phyloP scores from a whole-genome alignment of 495 filamentous ascomycete species.

The Stereocaulon alpinum region DNA sequence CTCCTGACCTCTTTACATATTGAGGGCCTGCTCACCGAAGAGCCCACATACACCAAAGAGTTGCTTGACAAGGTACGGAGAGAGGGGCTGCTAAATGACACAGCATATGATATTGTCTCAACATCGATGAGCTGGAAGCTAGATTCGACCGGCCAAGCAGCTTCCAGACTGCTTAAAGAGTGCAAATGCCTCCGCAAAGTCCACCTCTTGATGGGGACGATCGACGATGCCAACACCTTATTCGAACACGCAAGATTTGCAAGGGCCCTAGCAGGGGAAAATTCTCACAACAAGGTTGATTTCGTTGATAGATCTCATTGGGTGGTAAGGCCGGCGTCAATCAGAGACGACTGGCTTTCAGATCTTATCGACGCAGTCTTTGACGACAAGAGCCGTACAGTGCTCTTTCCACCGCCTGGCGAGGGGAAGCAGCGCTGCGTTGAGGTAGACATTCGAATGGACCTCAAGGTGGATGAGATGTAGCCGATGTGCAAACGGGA shows the following conservation, averaged over 20 bases:
- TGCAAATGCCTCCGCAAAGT: neutral
- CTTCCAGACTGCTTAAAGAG: neutral
- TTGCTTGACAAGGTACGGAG: neutral
- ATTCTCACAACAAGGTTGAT: neutral
- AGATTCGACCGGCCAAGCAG: neutral
- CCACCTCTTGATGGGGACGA: neutral
- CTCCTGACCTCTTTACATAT: neutral
- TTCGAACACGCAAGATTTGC: neutral
- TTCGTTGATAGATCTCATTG: neutral
- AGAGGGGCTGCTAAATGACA: neutral
- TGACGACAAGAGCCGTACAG: neutral
- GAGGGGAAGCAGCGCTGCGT: neutral
- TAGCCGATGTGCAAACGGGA: neutral
- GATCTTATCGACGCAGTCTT: neutral
- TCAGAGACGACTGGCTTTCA: neutral
- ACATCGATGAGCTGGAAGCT: fast-evolving
- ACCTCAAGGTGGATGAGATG: neutral
- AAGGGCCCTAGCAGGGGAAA: neutral
- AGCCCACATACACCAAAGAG: neutral
- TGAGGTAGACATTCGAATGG: neutral
- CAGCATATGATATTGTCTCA: neutral
- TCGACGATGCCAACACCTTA: neutral
- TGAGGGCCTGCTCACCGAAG: neutral
- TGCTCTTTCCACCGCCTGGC: neutral
- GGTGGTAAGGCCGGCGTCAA: neutral